Evolutionary conservation across 257 asterid species (phyloP), one percentile per base, ranked within the genome.

Genomic region (Capsicum chinense): DNA sequence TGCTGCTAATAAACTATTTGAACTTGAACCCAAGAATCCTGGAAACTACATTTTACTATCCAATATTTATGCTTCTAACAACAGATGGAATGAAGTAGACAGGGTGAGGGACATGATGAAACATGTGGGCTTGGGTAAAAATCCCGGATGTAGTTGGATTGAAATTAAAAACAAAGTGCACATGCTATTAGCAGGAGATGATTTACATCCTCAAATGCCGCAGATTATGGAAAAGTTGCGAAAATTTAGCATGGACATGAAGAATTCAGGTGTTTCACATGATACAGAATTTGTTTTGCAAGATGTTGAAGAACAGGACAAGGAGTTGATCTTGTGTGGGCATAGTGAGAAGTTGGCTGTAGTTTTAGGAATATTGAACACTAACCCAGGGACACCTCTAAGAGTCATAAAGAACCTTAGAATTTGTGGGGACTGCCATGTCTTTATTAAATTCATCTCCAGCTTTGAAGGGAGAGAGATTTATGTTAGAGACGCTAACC

Each of bases 141-240:
- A 91, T 87, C 99, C 98, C 2, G 97, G 98, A 62, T 94, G 94
- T 87, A 95, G 99, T 93, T 95, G 99, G 99, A 94, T 94, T 82
- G 99, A 94, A 92, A 85, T 94, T 3, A 94, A 95, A 87, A 92
- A 92, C 90, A 92, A 90, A 86, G 94, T 95, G 19, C 90, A 94
- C 91, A 91, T 91, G 97, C 91, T 95, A 89, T 87, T 95, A 86
- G 97, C 99, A 7, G 99, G 98, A 68, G 99, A 95, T 79, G 89
- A 90, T 33, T 89, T 95, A 59, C 93, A 93, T 89, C 97, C 98
- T 71, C 95, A 93, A 83, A 91, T 95, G 95, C 64, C 85, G 79
- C 92, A 88, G 60, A 91, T 94, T 79, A 84, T 89, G 89, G 94
- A 91, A 3, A 94, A 90, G 88, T 83, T 94, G 78, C 85, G 63